Evolutionary conservation across 257 asterid genomes (phyloP).

Genomic region (Handroanthus guayacan): DNA sequence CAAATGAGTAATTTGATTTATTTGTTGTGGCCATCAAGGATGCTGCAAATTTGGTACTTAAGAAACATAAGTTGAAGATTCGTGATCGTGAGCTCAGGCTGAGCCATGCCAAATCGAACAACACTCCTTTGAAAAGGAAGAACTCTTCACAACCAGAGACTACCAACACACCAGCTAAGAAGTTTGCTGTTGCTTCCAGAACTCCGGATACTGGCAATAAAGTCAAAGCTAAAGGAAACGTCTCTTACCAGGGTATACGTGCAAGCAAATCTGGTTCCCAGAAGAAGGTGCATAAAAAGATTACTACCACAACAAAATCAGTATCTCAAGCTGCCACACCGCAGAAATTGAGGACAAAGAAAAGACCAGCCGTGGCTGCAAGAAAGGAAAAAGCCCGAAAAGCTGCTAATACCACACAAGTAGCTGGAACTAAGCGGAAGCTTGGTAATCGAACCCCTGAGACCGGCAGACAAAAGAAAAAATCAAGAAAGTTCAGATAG

Average conservation of each 20-base stretch:
- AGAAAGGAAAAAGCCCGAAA: slow-evolving; percentile 62
- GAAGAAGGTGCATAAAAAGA: slow-evolving; percentile 56
- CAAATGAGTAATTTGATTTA: background rate
- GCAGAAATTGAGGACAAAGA: slow-evolving; percentile 41
- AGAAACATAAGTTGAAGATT: slow-evolving; percentile 60
- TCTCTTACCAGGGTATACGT: slow-evolving; percentile 81
- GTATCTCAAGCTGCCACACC: slow-evolving; percentile 40
- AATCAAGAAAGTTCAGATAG: slow-evolving; percentile 60
- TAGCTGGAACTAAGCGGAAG: slow-evolving; percentile 72
- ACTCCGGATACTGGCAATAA: slow-evolving; percentile 44
- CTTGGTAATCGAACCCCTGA: slow-evolving; percentile 63
- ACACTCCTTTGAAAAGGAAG: slow-evolving; percentile 60
- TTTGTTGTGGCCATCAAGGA: slow-evolving; percentile 57
- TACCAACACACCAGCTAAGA: slow-evolving; percentile 51
- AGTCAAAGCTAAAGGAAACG: slow-evolving; percentile 37
- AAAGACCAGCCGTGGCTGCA: slow-evolving; percentile 91
- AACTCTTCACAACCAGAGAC: slow-evolving; percentile 45
- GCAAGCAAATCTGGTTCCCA: slow-evolving; percentile 79
- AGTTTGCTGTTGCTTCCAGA: slow-evolving; percentile 38
- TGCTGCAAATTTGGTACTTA: slow-evolving; percentile 60
- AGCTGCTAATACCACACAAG: slow-evolving; percentile 46
- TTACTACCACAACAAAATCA: slow-evolving; percentile 35
- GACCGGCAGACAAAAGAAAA: slow-evolving; percentile 64
- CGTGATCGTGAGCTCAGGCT: slow-evolving; percentile 84
- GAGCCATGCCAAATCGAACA: slow-evolving; percentile 60